Evolutionary conservation across 2,329 filamentous ascomycete genomes (phyloP), one percentile per base, ranked within the genome.

Genomic region (Cladosporium velox): DNA sequence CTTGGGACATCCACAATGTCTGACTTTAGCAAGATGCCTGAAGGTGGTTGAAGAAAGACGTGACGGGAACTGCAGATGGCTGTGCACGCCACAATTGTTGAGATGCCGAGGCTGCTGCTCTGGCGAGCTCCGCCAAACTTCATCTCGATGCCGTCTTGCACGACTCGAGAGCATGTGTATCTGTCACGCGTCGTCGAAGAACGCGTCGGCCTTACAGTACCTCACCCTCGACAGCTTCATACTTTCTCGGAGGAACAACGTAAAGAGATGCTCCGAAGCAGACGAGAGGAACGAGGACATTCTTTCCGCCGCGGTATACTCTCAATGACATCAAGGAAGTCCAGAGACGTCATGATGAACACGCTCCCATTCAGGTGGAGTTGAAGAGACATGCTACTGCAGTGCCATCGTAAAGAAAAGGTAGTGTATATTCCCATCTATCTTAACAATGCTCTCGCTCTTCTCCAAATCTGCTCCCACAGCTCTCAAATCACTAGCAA

Each of bases 401-500:
- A 55, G 21, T 41, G 55, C 30, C 5, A 38, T 58, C 14, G 34
- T 58, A 28, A 41, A 12, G 21, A 58, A 8, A 35, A 41, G 32
- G 34, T 24, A 18, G 55, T 58, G 3, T 26, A 18, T 10, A 41
- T 28, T 11, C 24, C 6, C 10, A 55, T 41, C 38, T 32, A 26
- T 34, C n/a, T 32, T 15, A 30, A 63, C 14, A 34, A 71, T 71
- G 69, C 67, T 71, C 60, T 66, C 65, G 21, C 49, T 69, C 18
- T 70, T 71, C 54, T 61, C 66, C 44, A 67, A 67, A 64, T 44
- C 65, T 59, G 66, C 67, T 65, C 61, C 61, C 26, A 47, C 24
- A 47, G 61, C 35, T 47, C 18, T 64, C 6, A 44, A 32, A 57
- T 52, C 61, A 24, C 66, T 65, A 62, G 49, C 64, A 57, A 65